phyloP scores from a whole-genome alignment of 2,329 filamentous ascomycete genomes.

The Bipolaris zeicola region DNA sequence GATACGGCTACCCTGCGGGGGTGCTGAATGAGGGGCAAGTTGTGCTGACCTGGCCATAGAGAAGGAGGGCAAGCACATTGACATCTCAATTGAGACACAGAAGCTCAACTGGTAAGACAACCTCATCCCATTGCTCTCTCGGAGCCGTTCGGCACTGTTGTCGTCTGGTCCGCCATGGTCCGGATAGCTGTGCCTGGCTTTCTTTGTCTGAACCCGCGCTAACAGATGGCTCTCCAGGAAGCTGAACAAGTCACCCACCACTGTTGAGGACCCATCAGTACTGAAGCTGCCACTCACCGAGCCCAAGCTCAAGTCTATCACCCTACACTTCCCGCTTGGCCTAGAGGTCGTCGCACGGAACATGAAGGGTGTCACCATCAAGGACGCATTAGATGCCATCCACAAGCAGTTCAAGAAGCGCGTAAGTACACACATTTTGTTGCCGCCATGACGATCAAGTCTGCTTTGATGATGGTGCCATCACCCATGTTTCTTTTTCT shows the following conservation, averaged over 20 bases:
- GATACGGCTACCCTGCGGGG: constrained; percentile 20
- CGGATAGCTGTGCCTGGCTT: constrained; percentile 12
- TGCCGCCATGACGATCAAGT: neutral
- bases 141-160: neutral
- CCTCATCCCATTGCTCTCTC: neutral
- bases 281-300: constrained; percentile 80
- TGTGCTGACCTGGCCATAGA: constrained; percentile 60
- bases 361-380: constrained; percentile 93
- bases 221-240: constrained; percentile 66
- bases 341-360: constrained; percentile 89
- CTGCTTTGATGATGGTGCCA: neutral
- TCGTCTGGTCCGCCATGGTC: constrained; percentile 10
- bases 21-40: constrained; percentile 32
- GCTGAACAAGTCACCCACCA: constrained; percentile 82
- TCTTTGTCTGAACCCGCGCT: constrained; percentile 16
- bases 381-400: constrained; percentile 94
- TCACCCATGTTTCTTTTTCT: too few relatives aligned
- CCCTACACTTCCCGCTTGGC: constrained; percentile 87
- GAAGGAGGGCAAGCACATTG: constrained; percentile 71
- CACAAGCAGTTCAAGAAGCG: constrained; percentile 97
- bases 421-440: constrained; percentile 58
- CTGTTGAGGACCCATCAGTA: constrained; percentile 80
- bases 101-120: constrained; percentile 79
- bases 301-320: constrained; percentile 91
- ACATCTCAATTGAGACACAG: constrained; percentile 82